Base-by-base conservation (phyloP, 1,284 basidiomycete species). In the Trichosporon ovoides region DNA sequence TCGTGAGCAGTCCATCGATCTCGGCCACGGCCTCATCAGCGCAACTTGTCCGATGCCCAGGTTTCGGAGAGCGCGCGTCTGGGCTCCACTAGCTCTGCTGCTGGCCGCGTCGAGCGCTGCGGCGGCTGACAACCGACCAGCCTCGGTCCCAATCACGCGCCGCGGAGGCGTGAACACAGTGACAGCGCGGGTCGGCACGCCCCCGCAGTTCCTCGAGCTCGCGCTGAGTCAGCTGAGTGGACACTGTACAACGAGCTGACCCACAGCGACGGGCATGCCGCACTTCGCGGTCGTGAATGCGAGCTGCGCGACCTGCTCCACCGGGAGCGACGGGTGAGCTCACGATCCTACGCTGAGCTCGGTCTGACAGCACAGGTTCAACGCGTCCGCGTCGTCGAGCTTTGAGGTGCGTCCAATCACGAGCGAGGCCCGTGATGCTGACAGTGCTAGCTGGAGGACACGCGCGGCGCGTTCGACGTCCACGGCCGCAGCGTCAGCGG, bases 151-250 rank as follows among this genome's bases (percentile, higher is more conserved):
- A 1, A 56, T 77, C 10, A 69, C 64, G 37, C 63, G 74, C 5
- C 62, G 63, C 3, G 67, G 61, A 1, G 70, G 69, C 0, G 69
- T 66, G 3, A 75, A 74, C 51, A 63, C 70, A 1, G 53, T 77
- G n/a, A 51, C 53, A 7, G 63, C 70, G 0, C 61, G 59, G 0
- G 38, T 76, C 5, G 74, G 74, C 11, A 69, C 62, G 2, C 69
- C 68, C n/a, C 56, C 59, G 12, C 66, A 68, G 28, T 38, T 58
- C 3, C 40, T 75, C 38, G 71, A 73, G 38, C 55, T 77, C 48
- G 73, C 73, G 3, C 50, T 70, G 13, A 68, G 74, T 76, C 40
- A 68, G 74, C n/a, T n/a, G n/a, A n/a, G n/a, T n/a, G n/a, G n/a
- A n/a, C n/a, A n/a, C n/a, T n/a, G n/a, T n/a, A n/a, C n/a, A n/a